Percentiles rank a stretch among this genome's conserved stretches.
Conservation (phyloP, 306 rosid species). For the barrel medic (Medicago truncatula) region DNA sequence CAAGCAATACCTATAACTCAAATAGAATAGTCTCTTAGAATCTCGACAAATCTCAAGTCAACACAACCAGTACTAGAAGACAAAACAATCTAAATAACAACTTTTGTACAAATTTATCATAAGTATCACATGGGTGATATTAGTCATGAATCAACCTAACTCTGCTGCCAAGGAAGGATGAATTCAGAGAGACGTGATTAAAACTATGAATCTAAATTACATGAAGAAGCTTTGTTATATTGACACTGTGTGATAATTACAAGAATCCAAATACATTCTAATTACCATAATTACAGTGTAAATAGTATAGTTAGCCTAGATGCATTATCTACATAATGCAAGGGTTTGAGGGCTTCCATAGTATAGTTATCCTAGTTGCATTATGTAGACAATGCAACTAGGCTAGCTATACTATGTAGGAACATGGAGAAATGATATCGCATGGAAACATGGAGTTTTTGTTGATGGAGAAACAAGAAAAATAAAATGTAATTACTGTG, state of each 20-base stretch:
- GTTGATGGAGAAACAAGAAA: background rate
- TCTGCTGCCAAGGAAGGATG: background rate
- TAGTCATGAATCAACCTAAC: constrained; percentile 33
- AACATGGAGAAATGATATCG: background rate
- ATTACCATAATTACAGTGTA: background rate
- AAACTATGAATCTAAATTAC: background rate
- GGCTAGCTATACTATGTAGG: too few species aligned
- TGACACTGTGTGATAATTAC: background rate
- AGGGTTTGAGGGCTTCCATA: too few species aligned
- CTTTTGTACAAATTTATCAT: constrained; percentile 23
- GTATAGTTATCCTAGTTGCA: too few species aligned
- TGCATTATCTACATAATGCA: background rate
- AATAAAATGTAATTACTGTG: background rate
- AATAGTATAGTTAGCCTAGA: background rate
- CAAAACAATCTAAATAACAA: constrained; percentile 34
- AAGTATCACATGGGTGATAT: constrained; percentile 26
- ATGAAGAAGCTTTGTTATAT: background rate
- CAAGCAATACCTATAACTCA: constrained; percentile 82
- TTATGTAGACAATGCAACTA: too few species aligned
- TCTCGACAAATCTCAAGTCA: constrained; percentile 11
- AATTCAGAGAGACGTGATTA: background rate
- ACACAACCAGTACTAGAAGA: background rate
- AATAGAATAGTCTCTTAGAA: constrained; percentile 36
- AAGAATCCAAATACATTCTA: background rate
- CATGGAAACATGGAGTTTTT: background rate